Evolutionary conservation across 768 basidiomycete genomes (phyloP).

Genomic region (Auricularia sp.): DNA sequence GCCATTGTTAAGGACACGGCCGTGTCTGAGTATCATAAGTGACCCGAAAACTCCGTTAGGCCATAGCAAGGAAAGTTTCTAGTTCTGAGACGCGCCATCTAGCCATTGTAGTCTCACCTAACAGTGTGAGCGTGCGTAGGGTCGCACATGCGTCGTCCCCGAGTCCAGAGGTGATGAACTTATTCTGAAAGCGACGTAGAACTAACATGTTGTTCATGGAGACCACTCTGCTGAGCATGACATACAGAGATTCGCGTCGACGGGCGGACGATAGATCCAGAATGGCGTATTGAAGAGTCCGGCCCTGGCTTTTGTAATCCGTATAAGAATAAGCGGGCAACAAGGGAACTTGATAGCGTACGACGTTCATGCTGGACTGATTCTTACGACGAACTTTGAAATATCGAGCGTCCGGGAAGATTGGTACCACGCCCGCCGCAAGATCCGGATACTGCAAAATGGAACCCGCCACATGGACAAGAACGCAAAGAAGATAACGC

Average conservation of each 20-base stretch:
- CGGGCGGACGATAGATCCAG: conserved; percentile 1
- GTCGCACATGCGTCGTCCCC: too few relatives aligned
- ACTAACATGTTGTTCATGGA: background rate
- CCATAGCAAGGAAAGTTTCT: too few relatives aligned
- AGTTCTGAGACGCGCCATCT: too few relatives aligned
- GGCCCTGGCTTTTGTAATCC: conserved; percentile 7
- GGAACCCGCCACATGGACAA: background rate
- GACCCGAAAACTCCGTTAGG: too few relatives aligned
- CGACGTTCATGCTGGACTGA: background rate
- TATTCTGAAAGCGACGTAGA: background rate
- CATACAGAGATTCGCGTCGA: background rate
- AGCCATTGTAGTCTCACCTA: too few relatives aligned
- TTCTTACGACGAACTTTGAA: background rate
- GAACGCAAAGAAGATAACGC: background rate
- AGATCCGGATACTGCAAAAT: background rate
- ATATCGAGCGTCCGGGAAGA: background rate
- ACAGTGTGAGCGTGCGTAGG: too few relatives aligned
- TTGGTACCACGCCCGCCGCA: background rate
- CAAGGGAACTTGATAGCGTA: conserved; percentile 1
- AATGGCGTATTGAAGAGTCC: background rate
- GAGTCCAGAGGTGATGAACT: background rate
- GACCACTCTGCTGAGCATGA: background rate
- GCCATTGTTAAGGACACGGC: too few relatives aligned
- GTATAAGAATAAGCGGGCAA: conserved; percentile 8
- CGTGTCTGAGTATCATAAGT: too few relatives aligned